These are phyloP conservation scores for Ustilago bromivora DNA, from an alignment of 1,284 basidiomycete genomes.

Conservation along the genomic window DNA sequence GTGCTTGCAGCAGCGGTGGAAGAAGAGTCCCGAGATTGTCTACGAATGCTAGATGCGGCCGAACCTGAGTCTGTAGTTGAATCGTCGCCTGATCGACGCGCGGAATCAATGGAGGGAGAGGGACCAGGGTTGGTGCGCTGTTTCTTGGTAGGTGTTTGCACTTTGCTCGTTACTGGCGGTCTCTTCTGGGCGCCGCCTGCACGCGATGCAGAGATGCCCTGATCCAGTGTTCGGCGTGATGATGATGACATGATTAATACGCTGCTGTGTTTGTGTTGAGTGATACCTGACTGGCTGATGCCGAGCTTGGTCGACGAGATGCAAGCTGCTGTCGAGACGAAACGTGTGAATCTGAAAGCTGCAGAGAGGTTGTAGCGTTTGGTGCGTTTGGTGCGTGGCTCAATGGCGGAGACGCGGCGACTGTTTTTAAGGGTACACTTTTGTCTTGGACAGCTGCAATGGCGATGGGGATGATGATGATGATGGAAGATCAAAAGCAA, in stretches of 20 bases:
- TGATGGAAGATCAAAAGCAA: neutral
- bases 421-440: neutral
- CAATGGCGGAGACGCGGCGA: too few relatives aligned
- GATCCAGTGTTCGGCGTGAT: constrained; percentile 24
- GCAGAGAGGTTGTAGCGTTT: too few relatives aligned
- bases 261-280: neutral
- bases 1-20: constrained; percentile 2
- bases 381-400: too few relatives aligned
- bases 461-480: neutral
- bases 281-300: neutral
- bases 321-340: neutral
- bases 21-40: constrained; percentile 22
- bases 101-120: constrained; percentile 25
- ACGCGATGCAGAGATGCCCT: constrained; percentile 46
- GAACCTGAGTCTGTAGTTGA: constrained; percentile 33
- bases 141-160: constrained; percentile 22
- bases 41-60: constrained; percentile 16
- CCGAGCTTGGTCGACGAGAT: neutral
- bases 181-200: constrained; percentile 45
- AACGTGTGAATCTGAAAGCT: neutral
- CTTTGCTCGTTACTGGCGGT: constrained; percentile 28
- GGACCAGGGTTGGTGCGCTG: constrained; percentile 28
- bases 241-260: constrained; percentile 28
- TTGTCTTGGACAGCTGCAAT: neutral
- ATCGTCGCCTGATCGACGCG: constrained; percentile 31